Evolutionary conservation across 371 early-diverging fungal species (phyloP).

Genomic region (Mucor sp.): DNA sequence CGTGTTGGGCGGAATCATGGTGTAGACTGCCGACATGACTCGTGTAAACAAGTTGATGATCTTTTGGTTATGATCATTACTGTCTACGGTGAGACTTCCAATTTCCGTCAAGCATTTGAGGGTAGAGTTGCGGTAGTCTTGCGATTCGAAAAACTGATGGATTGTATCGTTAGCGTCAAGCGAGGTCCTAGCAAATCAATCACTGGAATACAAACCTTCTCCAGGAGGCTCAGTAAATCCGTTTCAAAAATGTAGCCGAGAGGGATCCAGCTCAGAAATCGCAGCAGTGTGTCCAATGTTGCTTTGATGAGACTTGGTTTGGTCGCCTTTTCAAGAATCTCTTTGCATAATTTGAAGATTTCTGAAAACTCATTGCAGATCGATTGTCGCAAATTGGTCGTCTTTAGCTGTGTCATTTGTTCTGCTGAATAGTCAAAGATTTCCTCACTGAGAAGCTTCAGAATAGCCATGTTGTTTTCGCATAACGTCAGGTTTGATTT

Average conservation of each 20-base stretch:
- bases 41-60: conserved; percentile 81
- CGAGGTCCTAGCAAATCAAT: too few relatives aligned
- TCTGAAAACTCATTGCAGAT: conserved; percentile 97
- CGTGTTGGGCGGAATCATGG: conserved; percentile 64
- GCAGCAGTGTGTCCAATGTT: conserved; percentile 90
- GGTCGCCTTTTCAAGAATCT: conserved; percentile 91
- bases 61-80: conserved; percentile 73
- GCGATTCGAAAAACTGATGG: conserved; percentile 75
- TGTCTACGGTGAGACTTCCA: conserved; percentile 73
- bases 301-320: conserved; percentile 89
- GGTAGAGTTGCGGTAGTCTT: conserved; percentile 89
- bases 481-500: conserved; percentile 93
- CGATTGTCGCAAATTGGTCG: conserved; percentile 83
- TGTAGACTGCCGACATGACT: conserved; percentile 71
- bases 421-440: conserved; percentile 98
- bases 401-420: conserved; percentile 96
- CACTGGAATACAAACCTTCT: conserved; percentile 55
- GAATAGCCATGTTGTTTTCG: conserved; percentile 98
- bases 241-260: conserved; percentile 97
- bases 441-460: conserved; percentile 98
- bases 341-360: conserved; percentile 95
- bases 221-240: conserved; percentile 83
- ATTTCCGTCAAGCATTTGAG: conserved; percentile 96
- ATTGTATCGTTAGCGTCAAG: neutral
- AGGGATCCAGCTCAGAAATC: conserved; percentile 98